These are phyloP conservation scores for Naematelia aurantialba DNA, from an alignment of 768 basidiomycete species.

Conservation along the genomic window DNA sequence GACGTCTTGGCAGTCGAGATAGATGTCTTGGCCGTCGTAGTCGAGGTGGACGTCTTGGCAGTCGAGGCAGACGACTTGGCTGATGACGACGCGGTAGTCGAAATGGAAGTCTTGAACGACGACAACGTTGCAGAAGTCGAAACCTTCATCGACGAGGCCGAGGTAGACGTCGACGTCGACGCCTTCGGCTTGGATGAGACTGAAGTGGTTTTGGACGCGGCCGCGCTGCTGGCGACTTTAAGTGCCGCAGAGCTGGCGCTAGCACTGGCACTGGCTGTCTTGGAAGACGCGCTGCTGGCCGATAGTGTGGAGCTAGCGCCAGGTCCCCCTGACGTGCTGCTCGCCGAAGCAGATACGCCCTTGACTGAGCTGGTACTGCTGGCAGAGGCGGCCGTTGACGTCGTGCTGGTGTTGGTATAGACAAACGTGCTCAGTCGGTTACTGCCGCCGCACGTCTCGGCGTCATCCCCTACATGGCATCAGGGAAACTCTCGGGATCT, in stretches of 20 bases:
- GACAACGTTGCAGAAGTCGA: background rate
- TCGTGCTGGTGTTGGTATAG: background rate
- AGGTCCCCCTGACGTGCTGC: background rate
- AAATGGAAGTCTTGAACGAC: background rate
- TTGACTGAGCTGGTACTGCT: background rate
- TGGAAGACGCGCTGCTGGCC: background rate
- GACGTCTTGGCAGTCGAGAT: background rate
- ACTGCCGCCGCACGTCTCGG: conserved; percentile 12
- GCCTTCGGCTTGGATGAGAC: background rate
- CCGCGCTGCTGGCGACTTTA: background rate
- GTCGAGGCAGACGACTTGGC: background rate
- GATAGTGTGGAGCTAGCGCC: no score
- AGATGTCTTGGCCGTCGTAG: background rate
- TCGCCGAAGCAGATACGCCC: background rate
- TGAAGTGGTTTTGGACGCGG: background rate
- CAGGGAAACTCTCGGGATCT: no score
- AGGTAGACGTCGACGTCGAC: background rate
- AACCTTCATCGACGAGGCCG: background rate
- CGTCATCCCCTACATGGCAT: conserved; percentile 1
- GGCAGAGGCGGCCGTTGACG: background rate
- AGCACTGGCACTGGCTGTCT: background rate
- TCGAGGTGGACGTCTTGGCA: background rate
- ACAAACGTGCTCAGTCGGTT: conserved; percentile 2
- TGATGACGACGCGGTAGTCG: background rate
- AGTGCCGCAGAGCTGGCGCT: background rate